Percentiles rank a stretch among this genome's conserved stretches.
These are phyloP conservation scores for Arabidopsis hybrid DNA, from an alignment of 441 rosid genomes.

Conservation along the genomic window DNA sequence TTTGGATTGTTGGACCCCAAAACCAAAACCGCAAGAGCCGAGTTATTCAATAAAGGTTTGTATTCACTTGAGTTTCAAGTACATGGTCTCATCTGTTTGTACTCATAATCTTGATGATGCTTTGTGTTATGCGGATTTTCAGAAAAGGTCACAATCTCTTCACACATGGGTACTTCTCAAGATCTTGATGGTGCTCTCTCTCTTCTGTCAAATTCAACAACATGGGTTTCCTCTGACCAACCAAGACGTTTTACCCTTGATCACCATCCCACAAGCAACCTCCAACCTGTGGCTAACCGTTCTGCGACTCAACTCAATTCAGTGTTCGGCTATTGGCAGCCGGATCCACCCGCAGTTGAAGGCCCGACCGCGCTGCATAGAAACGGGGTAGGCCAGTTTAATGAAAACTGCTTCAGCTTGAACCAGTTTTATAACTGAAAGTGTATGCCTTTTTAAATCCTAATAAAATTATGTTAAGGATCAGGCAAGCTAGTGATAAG, in stretches of 20 bases:
- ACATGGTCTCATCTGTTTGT: neutral
- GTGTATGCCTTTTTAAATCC: slow-evolving; percentile 18
- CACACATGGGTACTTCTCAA: slow-evolving; percentile 60
- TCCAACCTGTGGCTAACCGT: slow-evolving; percentile 48
- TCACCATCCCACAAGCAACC: slow-evolving; percentile 47
- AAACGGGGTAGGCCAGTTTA: slow-evolving; percentile 48
- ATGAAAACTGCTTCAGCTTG: slow-evolving; percentile 46
- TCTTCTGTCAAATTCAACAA: slow-evolving; percentile 92
- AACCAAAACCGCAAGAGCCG: slow-evolving; percentile 35
- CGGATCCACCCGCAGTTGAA: slow-evolving; percentile 49
- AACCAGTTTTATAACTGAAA: slow-evolving; percentile 41
- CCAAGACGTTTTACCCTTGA: slow-evolving; percentile 57
- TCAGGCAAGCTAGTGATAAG: slow-evolving; percentile 3
- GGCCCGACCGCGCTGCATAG: slow-evolving; percentile 45
- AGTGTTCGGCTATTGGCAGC: slow-evolving; percentile 60
- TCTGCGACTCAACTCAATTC: slow-evolving; percentile 46
- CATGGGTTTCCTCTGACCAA: slow-evolving; percentile 55
- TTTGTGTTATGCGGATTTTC: slow-evolving; percentile 46
- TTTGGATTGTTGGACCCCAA: slow-evolving; percentile 46
- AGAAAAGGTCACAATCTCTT: slow-evolving; percentile 62
- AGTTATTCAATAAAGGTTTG: slow-evolving; percentile 54
- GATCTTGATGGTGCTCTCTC: slow-evolving; percentile 97
- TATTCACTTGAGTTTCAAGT: slow-evolving; percentile 1
- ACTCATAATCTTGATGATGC: slow-evolving; percentile 14
- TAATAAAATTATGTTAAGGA: neutral